Evolutionary conservation across 2,329 filamentous ascomycete species (phyloP).

Genomic region (Elsinoe perseae): DNA sequence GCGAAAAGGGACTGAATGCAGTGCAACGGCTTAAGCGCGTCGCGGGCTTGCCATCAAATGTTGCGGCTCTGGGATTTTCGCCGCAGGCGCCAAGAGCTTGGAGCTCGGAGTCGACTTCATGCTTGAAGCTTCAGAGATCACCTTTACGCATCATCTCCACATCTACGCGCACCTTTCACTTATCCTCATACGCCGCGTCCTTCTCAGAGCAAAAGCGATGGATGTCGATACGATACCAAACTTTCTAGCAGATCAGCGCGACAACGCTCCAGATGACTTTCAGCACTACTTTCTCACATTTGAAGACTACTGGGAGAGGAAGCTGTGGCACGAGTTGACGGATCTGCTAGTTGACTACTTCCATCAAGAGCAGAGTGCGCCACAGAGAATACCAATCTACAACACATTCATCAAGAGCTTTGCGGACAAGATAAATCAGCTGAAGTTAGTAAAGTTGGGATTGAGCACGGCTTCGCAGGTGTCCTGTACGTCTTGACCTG

Average conservation of each 20-base stretch:
- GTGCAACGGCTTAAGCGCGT: too few relatives aligned
- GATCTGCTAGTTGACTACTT: slow-evolving; percentile 85
- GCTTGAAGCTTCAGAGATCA: neutral
- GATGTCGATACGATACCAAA: slow-evolving; percentile 81
- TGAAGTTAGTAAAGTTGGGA: slow-evolving; percentile 89
- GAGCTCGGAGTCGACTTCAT: slow-evolving; percentile 6
- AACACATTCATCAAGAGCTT: slow-evolving; percentile 93
- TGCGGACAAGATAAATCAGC: slow-evolving; percentile 96
- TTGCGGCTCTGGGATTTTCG: neutral
- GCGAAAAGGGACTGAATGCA: too few relatives aligned
- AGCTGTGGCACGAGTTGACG: slow-evolving; percentile 98
- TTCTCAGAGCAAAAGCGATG: slow-evolving; percentile 49
- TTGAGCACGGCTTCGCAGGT: slow-evolving; percentile 81
- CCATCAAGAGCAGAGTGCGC: slow-evolving; percentile 67
- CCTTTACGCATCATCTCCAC: neutral
- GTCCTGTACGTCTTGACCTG: slow-evolving; percentile 49
- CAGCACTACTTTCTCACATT: slow-evolving; percentile 84
- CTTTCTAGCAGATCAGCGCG: slow-evolving; percentile 85
- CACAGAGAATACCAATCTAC: slow-evolving; percentile 83
- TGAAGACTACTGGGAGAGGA: slow-evolving; percentile 95
- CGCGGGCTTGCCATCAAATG: too few relatives aligned
- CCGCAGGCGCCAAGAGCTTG: slow-evolving; percentile 2
- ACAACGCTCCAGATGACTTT: slow-evolving; percentile 76
- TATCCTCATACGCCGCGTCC: neutral
- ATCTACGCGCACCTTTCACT: neutral